Conservation (phyloP, 108 stramenopile genomes). For the Seminavis robusta region DNA sequence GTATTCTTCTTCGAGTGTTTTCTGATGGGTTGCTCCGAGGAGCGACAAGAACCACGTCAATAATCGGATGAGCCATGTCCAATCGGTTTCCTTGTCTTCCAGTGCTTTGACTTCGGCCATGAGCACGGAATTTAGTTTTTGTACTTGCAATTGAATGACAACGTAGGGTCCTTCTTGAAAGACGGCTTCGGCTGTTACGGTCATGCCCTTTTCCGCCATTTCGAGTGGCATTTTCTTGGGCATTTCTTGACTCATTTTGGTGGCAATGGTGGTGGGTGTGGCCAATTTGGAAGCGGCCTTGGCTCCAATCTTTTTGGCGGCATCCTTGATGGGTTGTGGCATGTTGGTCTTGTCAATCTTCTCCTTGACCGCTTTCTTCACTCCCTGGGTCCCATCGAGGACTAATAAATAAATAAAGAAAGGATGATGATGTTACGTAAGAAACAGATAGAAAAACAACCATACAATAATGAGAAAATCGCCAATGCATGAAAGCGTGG, state of each 20-base stretch:
- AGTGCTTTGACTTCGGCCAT: not conserved
- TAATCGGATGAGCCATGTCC: not conserved
- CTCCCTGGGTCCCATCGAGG: too few relatives aligned
- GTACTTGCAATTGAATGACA: slow-evolving; percentile 5
- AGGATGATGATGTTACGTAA: too few relatives aligned
- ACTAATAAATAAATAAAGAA: too few relatives aligned
- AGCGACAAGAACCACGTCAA: slow-evolving; percentile 2
- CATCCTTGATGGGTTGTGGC: too few relatives aligned
- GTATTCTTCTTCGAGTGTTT: not conserved
- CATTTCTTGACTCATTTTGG: not conserved
- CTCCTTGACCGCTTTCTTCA: too few relatives aligned
- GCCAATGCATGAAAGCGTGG: too few relatives aligned
- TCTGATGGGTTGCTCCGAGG: not conserved
- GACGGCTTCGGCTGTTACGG: not conserved
- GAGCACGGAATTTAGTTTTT: not conserved
- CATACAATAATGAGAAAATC: too few relatives aligned
- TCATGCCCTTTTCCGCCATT: slow-evolving; percentile 1
- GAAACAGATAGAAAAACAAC: too few relatives aligned
- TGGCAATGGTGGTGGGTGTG: too few relatives aligned
- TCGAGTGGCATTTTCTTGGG: not conserved
- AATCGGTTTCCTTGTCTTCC: not conserved
- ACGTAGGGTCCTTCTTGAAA: slow-evolving; percentile 2
- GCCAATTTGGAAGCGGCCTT: too few relatives aligned
- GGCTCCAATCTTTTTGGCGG: too few relatives aligned
- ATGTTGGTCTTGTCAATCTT: too few relatives aligned